phyloP scores from a whole-genome alignment of 495 filamentous ascomycete genomes.

The Acidomyces sp. region DNA sequence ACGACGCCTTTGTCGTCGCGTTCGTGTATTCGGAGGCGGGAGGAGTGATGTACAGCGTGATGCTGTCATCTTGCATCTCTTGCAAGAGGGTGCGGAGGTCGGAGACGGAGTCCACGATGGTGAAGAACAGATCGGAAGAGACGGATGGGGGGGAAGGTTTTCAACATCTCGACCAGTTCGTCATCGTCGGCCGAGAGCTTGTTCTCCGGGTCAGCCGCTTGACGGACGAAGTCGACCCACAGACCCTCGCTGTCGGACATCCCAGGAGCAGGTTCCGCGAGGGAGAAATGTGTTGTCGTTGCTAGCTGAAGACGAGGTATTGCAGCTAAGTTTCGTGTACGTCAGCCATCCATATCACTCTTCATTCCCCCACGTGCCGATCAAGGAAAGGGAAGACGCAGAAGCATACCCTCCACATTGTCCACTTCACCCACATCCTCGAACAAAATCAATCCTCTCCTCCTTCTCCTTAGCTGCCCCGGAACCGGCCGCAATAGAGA shows the following conservation, averaged over 20 bases:
- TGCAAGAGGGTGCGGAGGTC: too few species aligned
- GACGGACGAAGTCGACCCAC: slow-evolving; percentile 3
- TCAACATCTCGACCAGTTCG: too few species aligned
- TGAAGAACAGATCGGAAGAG: too few species aligned
- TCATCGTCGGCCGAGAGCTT: background rate
- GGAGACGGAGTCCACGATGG: too few species aligned
- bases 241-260: background rate
- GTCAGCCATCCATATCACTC: background rate
- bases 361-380: background rate
- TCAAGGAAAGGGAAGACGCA: background rate
- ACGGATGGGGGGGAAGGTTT: too few species aligned
- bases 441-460: slow-evolving; percentile 1
- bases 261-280: background rate
- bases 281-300: slow-evolving; percentile 4
- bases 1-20: background rate
- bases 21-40: background rate
- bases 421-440: slow-evolving; percentile 1
- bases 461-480: slow-evolving; percentile 10
- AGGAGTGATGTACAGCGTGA: background rate
- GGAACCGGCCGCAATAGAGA: too few species aligned
- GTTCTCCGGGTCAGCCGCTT: background rate
- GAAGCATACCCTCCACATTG: background rate
- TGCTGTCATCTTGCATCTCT: too few species aligned
- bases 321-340: background rate
- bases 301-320: background rate